These are phyloP conservation scores for Reutealis trisperma DNA, from an alignment of 345 rosid genomes.

Conservation along the genomic window DNA sequence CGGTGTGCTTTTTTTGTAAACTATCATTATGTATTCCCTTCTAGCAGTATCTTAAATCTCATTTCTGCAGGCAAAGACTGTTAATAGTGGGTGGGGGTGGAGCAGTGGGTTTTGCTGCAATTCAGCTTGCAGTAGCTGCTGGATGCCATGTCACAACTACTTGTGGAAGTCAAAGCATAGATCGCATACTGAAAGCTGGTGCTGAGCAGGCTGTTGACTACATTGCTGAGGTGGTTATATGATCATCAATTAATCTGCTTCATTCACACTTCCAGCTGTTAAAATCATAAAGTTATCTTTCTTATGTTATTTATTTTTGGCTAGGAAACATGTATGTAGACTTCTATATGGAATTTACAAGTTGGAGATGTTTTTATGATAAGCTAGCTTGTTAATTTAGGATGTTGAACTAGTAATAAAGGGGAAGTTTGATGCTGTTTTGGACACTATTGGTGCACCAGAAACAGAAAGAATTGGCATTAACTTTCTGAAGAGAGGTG, in stretches of 20 bases:
- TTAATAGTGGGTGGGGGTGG: slow-evolving; percentile 92
- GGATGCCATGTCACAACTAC: slow-evolving; percentile 81
- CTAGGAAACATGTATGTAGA: slow-evolving; percentile 7
- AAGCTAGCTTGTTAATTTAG: slow-evolving; percentile 40
- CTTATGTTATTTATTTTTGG: neutral
- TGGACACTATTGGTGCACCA: slow-evolving; percentile 90
- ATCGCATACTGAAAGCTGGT: slow-evolving; percentile 66
- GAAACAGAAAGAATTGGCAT: slow-evolving; percentile 84
- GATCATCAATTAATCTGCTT: slow-evolving; percentile 11
- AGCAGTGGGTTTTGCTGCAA: slow-evolving; percentile 92
- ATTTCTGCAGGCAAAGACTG: slow-evolving; percentile 66
- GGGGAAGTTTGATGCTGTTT: slow-evolving; percentile 86
- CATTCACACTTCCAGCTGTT: slow-evolving; percentile 6
- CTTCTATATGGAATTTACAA: slow-evolving; percentile 1
- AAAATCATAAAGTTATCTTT: neutral
- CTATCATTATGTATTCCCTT: neutral
- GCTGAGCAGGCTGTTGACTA: slow-evolving; percentile 93
- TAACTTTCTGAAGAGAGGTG: slow-evolving; percentile 76
- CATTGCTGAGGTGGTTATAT: slow-evolving; percentile 58
- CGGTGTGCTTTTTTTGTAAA: neutral
- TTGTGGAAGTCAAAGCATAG: slow-evolving; percentile 71
- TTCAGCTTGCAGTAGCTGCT: slow-evolving; percentile 76
- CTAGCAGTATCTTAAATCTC: slow-evolving; percentile 10
- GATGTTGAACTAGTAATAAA: slow-evolving; percentile 76
- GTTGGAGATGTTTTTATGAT: neutral